Evolutionary conservation across 108 stramenopile genomes (phyloP), one percentile per base, ranked within the genome.

Genomic region (Nitzschia sp.): DNA sequence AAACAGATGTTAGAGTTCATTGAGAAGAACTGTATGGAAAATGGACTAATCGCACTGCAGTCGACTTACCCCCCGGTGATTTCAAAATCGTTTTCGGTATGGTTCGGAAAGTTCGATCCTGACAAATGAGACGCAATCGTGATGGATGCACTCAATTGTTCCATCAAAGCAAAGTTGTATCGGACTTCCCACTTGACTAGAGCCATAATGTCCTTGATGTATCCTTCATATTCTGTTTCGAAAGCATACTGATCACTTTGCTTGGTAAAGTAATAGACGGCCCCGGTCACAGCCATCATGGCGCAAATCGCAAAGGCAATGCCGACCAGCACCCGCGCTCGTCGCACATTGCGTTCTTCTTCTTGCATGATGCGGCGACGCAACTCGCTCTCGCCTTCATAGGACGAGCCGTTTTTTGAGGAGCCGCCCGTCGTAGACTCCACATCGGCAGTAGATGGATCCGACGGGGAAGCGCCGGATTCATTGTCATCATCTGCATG

Each of bases 1-100:
- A n/a, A n/a, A n/a, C n/a, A n/a, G n/a, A n/a, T n/a, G n/a, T n/a
- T n/a, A n/a, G n/a, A n/a, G n/a, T n/a, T n/a, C n/a, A n/a, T n/a
- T n/a, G n/a, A n/a, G n/a, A n/a, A n/a, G n/a, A n/a, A n/a, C n/a
- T n/a, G n/a, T n/a, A n/a, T n/a, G n/a, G n/a, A n/a, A n/a, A n/a
- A n/a, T n/a, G n/a, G n/a, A n/a, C n/a, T n/a, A n/a, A n/a, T n/a
- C n/a, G n/a, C n/a, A n/a, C n/a, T n/a, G n/a, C n/a, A n/a, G n/a
- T n/a, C n/a, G n/a, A n/a, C n/a, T n/a, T n/a, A n/a, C n/a, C n/a
- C 71, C 35, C 71, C 71, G 9, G 46, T 48, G 47, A 70, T 56
- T 38, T 70, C 69, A 32, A 59, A 70, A 6, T 59, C 30, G 15
- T 57, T 57, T 1, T 54, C 19, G 23, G 69, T 70, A 27, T 54